phyloP scores from a whole-genome alignment of 208 protist species.

The Trypanosoma theileri region DNA sequence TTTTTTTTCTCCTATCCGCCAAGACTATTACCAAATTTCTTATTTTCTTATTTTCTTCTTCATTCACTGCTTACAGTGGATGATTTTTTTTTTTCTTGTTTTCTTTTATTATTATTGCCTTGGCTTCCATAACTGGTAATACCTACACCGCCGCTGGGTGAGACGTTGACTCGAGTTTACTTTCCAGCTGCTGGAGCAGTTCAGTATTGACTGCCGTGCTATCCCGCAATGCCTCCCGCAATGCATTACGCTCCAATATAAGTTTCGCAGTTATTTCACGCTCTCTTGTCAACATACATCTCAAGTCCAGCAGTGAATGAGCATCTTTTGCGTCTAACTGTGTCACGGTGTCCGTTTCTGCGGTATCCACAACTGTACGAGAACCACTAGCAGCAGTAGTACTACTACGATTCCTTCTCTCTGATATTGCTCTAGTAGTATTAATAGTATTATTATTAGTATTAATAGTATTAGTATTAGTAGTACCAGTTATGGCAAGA shows the following conservation, averaged over 20 bases:
- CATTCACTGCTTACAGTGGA: too few species aligned
- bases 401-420: too few species aligned
- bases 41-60: too few species aligned
- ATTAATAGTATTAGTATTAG: neutral
- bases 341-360: neutral
- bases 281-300: neutral
- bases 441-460: neutral
- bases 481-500: neutral
- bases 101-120: neutral
- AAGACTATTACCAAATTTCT: too few species aligned
- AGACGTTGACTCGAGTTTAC: neutral
- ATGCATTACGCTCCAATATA: neutral
- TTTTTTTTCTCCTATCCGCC: too few species aligned
- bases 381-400: neutral
- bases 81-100: too few species aligned
- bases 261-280: neutral
- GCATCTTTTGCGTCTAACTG: neutral
- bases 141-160: neutral
- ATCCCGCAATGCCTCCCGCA: conserved; percentile 10
- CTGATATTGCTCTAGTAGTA: too few species aligned
- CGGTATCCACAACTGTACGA: neutral
- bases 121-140: neutral
- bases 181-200: conserved; percentile 8
- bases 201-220: conserved; percentile 11
- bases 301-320: neutral